Percentiles rank a stretch among this genome's conserved stretches.
These are phyloP conservation scores for Zygosaccharomyces kombuchaensis DNA, from an alignment of 805 yeast species.

Conservation along the genomic window DNA sequence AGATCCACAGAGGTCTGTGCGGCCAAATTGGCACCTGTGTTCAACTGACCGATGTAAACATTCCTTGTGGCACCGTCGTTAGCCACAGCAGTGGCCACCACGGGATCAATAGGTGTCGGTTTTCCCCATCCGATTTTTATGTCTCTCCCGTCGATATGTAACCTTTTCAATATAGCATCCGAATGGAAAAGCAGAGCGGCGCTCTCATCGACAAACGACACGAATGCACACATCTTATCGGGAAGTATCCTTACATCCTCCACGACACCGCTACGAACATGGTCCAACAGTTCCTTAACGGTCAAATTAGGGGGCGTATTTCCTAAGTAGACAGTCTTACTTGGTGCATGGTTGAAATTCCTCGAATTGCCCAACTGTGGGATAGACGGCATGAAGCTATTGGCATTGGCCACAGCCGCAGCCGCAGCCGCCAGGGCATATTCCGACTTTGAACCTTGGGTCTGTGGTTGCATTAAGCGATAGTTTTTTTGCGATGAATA, in stretches of 20 bases:
- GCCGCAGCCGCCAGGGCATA: slow-evolving; percentile 17
- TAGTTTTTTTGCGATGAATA: slow-evolving; percentile 9
- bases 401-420: slow-evolving; percentile 27
- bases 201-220: slow-evolving; percentile 83
- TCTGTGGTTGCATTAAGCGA: neutral
- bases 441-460: slow-evolving; percentile 5
- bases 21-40: slow-evolving; percentile 40
- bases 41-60: slow-evolving; percentile 80
- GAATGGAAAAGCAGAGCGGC: slow-evolving; percentile 89
- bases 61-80: slow-evolving; percentile 91
- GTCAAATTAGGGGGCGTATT: slow-evolving; percentile 79
- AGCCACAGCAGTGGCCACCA: slow-evolving; percentile 69
- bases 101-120: slow-evolving; percentile 66
- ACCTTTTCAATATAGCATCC: slow-evolving; percentile 81
- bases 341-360: slow-evolving; percentile 48
- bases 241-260: slow-evolving; percentile 78
- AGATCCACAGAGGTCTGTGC: slow-evolving; percentile 17
- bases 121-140: slow-evolving; percentile 93
- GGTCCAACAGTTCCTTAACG: slow-evolving; percentile 78
- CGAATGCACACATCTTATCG: slow-evolving; percentile 81
- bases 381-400: slow-evolving; percentile 14
- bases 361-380: slow-evolving; percentile 24
- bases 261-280: slow-evolving; percentile 85
- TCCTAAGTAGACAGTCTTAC: slow-evolving; percentile 87
- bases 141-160: slow-evolving; percentile 75